A percentile compares a stretch with the other conserved stretches of the same genome.
phyloP scores from a whole-genome alignment of 2,329 filamentous ascomycete species.

The Cucurbitaria berberidis region DNA sequence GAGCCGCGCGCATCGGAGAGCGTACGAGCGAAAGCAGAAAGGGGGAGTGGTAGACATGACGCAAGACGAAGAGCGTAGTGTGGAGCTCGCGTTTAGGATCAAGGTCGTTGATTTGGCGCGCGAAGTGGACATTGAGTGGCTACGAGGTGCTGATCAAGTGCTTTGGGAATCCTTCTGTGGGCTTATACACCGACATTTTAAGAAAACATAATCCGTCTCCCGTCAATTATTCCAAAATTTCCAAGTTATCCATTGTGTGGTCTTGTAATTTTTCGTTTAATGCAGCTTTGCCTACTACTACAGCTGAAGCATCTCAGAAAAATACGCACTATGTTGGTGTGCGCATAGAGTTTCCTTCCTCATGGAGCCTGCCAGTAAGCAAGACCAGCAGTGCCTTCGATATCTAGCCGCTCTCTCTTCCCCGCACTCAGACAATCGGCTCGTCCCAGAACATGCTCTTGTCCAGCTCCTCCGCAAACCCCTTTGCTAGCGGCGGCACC shows the following conservation, averaged over 20 bases:
- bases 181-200: constrained; percentile 54
- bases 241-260: no score
- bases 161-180: constrained; percentile 89
- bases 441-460: constrained; percentile 40
- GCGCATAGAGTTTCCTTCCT: not conserved
- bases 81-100: constrained; percentile 52
- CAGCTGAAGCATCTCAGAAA: not conserved
- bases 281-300: not conserved
- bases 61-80: constrained; percentile 29
- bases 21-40: constrained; percentile 49
- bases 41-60: constrained; percentile 28
- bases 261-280: not conserved
- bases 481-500: constrained; percentile 36
- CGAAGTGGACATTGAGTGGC: constrained; percentile 66
- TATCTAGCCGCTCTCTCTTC: not conserved
- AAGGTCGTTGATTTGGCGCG: constrained; percentile 40
- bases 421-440: constrained; percentile 22
- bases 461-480: constrained; percentile 35
- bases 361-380: not conserved
- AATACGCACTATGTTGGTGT: not conserved
- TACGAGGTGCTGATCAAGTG: constrained; percentile 73
- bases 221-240: no score
- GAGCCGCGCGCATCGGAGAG: constrained; percentile 74
- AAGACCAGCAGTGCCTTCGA: not conserved
- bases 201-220: constrained; percentile 16